Evolutionary conservation across 2,329 filamentous ascomycete species (phyloP).

Genomic region (Hypoxylon sp.): DNA sequence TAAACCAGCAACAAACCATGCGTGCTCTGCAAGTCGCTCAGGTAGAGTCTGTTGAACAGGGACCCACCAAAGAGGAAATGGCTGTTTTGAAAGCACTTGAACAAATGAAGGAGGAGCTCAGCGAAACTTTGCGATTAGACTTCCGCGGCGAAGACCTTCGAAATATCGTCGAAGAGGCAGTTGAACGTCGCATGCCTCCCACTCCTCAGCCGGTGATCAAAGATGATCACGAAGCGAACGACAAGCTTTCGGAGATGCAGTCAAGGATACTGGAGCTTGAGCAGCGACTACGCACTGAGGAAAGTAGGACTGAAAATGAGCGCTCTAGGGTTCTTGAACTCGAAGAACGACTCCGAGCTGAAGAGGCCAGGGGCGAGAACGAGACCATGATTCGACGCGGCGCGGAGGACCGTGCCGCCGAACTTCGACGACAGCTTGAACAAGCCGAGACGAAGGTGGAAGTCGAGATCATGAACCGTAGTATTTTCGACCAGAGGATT

Average conservation of each 20-base stretch:
- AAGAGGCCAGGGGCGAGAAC: constrained; percentile 64
- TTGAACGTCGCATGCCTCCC: constrained; percentile 70
- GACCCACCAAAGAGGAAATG: constrained; percentile 59
- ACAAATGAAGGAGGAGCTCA: constrained; percentile 71
- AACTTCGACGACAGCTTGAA: constrained; percentile 69
- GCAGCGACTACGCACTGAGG: constrained; percentile 50
- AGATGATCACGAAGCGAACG: constrained; percentile 67
- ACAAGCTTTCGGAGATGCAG: constrained; percentile 72
- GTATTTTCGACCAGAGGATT: constrained; percentile 72
- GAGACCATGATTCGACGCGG: constrained; percentile 65
- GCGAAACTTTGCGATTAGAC: constrained; percentile 60
- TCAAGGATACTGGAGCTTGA: constrained; percentile 64
- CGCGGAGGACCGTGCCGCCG: constrained; percentile 68
- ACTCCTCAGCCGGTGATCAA: constrained; percentile 61
- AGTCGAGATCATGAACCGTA: constrained; percentile 73
- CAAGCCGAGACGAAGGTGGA: constrained; percentile 72
- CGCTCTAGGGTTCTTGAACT: constrained; percentile 69
- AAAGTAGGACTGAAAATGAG: constrained; percentile 47
- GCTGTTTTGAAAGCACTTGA: constrained; percentile 76
- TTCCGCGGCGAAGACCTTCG: constrained; percentile 69
- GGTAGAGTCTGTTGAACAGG: constrained; percentile 47
- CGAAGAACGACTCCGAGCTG: constrained; percentile 68
- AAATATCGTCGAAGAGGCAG: constrained; percentile 73
- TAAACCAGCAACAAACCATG: constrained; percentile 70
- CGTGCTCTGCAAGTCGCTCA: constrained; percentile 54